Evolutionary conservation across 805 yeast species (phyloP).

Genomic region (Novakomyces olei): DNA sequence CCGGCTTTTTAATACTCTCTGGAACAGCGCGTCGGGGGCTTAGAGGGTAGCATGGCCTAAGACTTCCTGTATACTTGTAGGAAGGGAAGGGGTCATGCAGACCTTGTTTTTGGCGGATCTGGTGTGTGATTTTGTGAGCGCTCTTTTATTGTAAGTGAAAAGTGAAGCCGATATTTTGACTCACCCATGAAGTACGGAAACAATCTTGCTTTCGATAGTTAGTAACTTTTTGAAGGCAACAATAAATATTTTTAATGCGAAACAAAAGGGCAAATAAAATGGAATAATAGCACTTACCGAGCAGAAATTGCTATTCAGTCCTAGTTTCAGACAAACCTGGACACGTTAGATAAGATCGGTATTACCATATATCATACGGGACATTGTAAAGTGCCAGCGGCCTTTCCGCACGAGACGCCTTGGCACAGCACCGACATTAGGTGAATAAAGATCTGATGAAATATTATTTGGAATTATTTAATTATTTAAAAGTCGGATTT

Average conservation of each 20-base stretch:
- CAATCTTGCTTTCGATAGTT: slow-evolving; percentile 71
- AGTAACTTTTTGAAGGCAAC: no score
- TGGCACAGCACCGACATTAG: no score
- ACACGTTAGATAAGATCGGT: no score
- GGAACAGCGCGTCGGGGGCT: slow-evolving; percentile 53
- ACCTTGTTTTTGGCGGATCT: no score
- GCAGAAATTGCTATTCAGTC: slow-evolving; percentile 32
- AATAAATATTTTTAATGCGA: no score
- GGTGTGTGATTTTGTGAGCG: no score
- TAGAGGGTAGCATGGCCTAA: slow-evolving; percentile 66
- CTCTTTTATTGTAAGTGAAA: slow-evolving; percentile 4
- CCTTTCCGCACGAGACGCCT: slow-evolving; percentile 40
- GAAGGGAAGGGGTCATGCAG: slow-evolving; percentile 82
- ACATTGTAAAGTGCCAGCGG: slow-evolving; percentile 63
- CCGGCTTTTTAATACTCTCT: slow-evolving; percentile 49
- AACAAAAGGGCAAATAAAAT: no score
- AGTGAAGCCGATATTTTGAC: slow-evolving; percentile 38
- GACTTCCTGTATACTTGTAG: slow-evolving; percentile 46
- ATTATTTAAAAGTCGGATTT: no score
- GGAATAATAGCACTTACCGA: no score
- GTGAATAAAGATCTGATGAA: no score
- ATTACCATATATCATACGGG: no score
- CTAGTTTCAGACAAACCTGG: slow-evolving; percentile 65
- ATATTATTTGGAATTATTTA: no score
- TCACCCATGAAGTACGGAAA: slow-evolving; percentile 25